Conservation (phyloP, 257 asterid species). For the Nicotiana obtusifolia region DNA sequence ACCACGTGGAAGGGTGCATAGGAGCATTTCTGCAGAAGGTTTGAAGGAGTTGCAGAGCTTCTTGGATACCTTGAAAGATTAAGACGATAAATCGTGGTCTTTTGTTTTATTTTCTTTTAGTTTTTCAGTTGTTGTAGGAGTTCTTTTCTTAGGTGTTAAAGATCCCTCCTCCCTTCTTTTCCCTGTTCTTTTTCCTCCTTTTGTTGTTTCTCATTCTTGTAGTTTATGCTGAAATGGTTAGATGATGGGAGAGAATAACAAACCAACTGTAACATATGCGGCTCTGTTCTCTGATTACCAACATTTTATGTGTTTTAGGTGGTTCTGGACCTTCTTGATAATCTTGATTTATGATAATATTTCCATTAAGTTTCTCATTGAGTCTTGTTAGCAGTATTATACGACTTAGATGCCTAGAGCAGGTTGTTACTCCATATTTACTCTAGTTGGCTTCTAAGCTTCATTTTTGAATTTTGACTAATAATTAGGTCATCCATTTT, state of each 20-base stretch:
- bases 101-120: conserved; percentile 6
- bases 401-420: neutral
- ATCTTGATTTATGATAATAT: neutral
- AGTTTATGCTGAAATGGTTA: conserved; percentile 20
- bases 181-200: conserved; percentile 12
- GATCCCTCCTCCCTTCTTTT: conserved; percentile 2
- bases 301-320: neutral
- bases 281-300: conserved; percentile 22
- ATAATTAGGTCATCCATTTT: too few species aligned
- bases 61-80: conserved; percentile 59
- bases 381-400: neutral
- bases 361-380: neutral
- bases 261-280: conserved; percentile 81
- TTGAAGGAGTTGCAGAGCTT: conserved; percentile 77
- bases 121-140: conserved; percentile 5
- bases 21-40: conserved; percentile 95
- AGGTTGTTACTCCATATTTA: too few species aligned
- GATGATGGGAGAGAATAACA: conserved; percentile 47
- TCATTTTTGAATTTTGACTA: too few species aligned
- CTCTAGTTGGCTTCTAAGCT: too few species aligned
- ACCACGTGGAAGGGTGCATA: conserved; percentile 81
- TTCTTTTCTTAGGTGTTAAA: neutral
- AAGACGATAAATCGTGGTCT: conserved; percentile 27
- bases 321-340: neutral
- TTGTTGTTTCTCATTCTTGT: neutral